Evolutionary conservation across 257 asterid genomes (phyloP), one percentile per base, ranked within the genome.

Genomic region (Plantago elongata): DNA sequence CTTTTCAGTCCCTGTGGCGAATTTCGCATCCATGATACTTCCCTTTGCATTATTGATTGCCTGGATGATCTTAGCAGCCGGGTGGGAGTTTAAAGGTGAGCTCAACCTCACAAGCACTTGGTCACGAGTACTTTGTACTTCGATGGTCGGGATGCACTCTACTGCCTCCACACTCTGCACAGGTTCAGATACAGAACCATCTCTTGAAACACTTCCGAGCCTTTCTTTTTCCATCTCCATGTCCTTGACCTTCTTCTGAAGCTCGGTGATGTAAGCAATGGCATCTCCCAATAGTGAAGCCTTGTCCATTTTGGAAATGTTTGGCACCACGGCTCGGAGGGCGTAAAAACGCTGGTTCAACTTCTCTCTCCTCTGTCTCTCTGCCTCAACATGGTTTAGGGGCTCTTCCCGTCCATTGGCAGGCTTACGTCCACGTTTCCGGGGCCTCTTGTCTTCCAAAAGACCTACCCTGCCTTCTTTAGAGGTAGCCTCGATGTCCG

Each of bases 231-330:
- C 88, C 4, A 77, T 48, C 60, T 92, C 98, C 87, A 92, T 60
- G 63, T 81, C 88, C 71, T 75, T 77, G 13, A 88, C 77, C 77
- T 86, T 89, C 76, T 81, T 89, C 71, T 92, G 97, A 52, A 92
- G 90, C 67, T 92, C 97, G 3, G 95, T 86, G 58, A 92, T 88
- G 87, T 92, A 84, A 54, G 97, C 88, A 68, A 92, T 86, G 46
- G 98, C 95, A 56, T 86, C 98, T 51, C 97, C 97, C 64, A 92
- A 66, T 9, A 92, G 90, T 37, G 98, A 92, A 50, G 97, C 98
- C 80, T 89, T 89, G 69, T 92, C 98, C 98, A 89, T 89, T 69
- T 92, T 89, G 37, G 97, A 86, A 44, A 92, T 89, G 59, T 83
- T 92, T 0, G 97, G 97, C 7, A 92, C 98, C 1, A 92, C 95